Conservation (phyloP, 805 yeast genomes). For the Myxozyma nipponensis region DNA sequence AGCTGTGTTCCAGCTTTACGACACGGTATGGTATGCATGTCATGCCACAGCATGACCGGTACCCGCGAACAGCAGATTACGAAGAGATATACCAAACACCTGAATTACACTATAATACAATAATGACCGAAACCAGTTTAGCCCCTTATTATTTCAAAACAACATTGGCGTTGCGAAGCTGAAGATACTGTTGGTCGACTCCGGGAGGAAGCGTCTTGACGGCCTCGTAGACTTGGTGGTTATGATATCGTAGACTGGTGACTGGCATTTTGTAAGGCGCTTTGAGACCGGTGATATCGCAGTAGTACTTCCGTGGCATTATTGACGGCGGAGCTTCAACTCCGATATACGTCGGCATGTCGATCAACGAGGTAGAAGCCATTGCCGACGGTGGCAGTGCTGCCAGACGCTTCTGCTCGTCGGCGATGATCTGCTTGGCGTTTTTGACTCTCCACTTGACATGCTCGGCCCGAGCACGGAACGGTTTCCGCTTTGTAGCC, state of each 20-base stretch:
- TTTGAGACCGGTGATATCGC: slow-evolving; percentile 88
- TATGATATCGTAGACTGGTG: slow-evolving; percentile 69
- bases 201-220: slow-evolving; percentile 78
- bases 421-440: slow-evolving; percentile 64
- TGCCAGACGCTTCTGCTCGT: slow-evolving; percentile 69
- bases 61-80: too few relatives aligned
- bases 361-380: slow-evolving; percentile 37
- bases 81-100: background rate
- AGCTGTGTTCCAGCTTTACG: too few relatives aligned
- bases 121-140: background rate
- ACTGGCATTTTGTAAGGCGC: slow-evolving; percentile 69
- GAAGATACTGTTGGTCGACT: slow-evolving; percentile 86
- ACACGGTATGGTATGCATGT: too few relatives aligned
- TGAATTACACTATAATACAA: background rate
- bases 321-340: slow-evolving; percentile 85
- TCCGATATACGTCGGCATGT: slow-evolving; percentile 59
- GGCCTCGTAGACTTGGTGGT: slow-evolving; percentile 78
- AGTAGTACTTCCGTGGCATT: slow-evolving; percentile 74
- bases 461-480: background rate
- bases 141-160: slow-evolving; percentile 58
- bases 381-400: slow-evolving; percentile 15
- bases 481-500: background rate
- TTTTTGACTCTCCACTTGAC: slow-evolving; percentile 48
- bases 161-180: slow-evolving; percentile 82
- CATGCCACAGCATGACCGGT: too few relatives aligned